Evolutionary conservation across 176 grass and related monocot species (phyloP).

Genomic region (Cenchrus fungigraminus): DNA sequence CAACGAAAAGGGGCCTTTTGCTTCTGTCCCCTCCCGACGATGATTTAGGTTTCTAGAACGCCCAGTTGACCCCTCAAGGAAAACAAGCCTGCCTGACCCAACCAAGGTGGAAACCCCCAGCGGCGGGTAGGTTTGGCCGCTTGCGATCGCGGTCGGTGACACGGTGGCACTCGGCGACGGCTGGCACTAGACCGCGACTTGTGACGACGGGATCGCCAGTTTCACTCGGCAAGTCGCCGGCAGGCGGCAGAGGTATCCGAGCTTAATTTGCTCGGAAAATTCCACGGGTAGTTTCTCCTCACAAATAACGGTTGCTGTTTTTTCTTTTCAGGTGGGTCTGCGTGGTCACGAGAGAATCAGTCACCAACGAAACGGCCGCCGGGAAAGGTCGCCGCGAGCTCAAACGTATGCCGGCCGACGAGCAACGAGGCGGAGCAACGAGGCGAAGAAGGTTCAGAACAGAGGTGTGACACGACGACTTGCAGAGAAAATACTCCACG

Average conservation of each 20-base stretch:
- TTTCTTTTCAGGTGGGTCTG: too few species aligned
- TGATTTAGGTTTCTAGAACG: not conserved
- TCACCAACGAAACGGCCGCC: not conserved
- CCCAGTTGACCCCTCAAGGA: not conserved
- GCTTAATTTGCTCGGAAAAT: not conserved
- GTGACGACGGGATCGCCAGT: not conserved
- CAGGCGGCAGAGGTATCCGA: not conserved
- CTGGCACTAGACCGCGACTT: not conserved
- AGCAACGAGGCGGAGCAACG: too few species aligned
- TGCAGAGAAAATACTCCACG: too few species aligned
- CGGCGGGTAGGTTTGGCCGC: not conserved
- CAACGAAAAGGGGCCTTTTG: not conserved
- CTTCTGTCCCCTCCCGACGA: too few species aligned
- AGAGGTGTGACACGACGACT: conserved; percentile 31
- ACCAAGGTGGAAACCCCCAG: not conserved
- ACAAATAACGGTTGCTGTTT: not conserved
- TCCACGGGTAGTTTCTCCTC: not conserved
- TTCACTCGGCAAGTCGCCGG: not conserved
- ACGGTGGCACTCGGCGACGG: not conserved
- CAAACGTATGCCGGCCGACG: too few species aligned
- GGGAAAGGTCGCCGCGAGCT: not conserved
- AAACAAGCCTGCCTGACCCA: not conserved
- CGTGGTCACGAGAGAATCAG: not conserved
- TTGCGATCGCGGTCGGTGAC: not conserved
- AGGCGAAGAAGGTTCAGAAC: too few species aligned